phyloP scores from a whole-genome alignment of 441 rosid species.

The Kokia cookei region DNA sequence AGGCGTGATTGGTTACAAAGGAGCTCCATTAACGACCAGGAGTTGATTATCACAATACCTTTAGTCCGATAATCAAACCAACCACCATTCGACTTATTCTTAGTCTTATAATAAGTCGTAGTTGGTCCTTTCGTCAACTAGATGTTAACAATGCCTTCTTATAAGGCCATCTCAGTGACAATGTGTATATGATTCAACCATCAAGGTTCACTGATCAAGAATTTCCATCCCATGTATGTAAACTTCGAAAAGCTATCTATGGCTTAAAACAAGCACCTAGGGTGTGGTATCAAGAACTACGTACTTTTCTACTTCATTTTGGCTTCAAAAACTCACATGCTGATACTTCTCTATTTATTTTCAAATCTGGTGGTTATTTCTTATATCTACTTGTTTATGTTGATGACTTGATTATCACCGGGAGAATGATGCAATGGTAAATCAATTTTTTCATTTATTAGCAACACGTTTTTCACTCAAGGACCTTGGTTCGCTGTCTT shows the following conservation, averaged over 20 bases:
- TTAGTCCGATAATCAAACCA: too few relatives aligned
- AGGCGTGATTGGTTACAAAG: neutral
- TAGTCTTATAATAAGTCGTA: neutral
- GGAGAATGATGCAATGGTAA: neutral
- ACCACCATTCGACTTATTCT: neutral
- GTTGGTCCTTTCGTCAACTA: neutral
- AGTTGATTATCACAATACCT: too few relatives aligned
- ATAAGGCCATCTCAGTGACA: neutral
- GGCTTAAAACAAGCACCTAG: neutral
- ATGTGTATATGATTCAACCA: too few relatives aligned
- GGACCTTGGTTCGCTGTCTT: neutral
- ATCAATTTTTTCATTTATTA: neutral
- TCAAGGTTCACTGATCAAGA: neutral
- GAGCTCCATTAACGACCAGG: too few relatives aligned
- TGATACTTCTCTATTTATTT: too few relatives aligned
- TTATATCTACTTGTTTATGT: neutral
- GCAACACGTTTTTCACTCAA: neutral
- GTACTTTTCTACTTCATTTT: neutral
- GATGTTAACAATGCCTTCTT: neutral
- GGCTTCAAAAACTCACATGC: too few relatives aligned
- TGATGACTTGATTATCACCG: too few relatives aligned
- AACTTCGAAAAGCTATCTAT: neutral
- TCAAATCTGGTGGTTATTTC: too few relatives aligned
- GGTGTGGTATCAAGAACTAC: neutral
- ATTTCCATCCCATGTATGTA: neutral